Evolutionary conservation across 1,284 basidiomycete species (phyloP).

Genomic region (Melampsora larici-populina): DNA sequence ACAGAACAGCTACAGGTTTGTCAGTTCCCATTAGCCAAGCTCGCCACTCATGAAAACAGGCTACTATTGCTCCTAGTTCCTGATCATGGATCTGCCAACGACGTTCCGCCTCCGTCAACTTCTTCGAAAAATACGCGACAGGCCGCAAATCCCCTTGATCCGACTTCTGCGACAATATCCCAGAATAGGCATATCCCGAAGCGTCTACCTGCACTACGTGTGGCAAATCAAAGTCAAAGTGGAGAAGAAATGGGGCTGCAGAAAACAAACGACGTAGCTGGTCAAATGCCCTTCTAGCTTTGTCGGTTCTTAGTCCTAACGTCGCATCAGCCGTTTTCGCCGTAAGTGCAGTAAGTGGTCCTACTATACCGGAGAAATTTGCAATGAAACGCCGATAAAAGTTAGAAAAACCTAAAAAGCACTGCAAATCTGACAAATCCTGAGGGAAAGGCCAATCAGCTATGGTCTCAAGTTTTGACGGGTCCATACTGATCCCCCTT

Average conservation of each 20-base stretch:
- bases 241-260: neutral
- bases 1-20: neutral
- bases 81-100: slow-evolving; percentile 16
- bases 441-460: slow-evolving; percentile 6
- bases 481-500: too few relatives aligned
- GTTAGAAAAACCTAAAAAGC: neutral
- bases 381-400: slow-evolving; percentile 8
- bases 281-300: slow-evolving; percentile 5
- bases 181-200: too few relatives aligned
- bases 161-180: too few relatives aligned
- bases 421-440: neutral
- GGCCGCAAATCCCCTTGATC: too few relatives aligned
- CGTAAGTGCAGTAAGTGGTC: slow-evolving; percentile 9
- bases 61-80: neutral
- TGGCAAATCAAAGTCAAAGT: too few relatives aligned
- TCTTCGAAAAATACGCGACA: too few relatives aligned
- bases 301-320: neutral
- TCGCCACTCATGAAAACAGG: neutral
- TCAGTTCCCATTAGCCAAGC: slow-evolving; percentile 1
- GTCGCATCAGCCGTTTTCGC: neutral
- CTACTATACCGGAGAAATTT: neutral
- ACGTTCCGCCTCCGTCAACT: too few relatives aligned
- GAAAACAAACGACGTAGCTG: neutral
- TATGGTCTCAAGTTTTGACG: neutral
- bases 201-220: too few relatives aligned